phyloP scores from a whole-genome alignment of 371 early-diverging fungal genomes.

The Mortierella sp. region DNA sequence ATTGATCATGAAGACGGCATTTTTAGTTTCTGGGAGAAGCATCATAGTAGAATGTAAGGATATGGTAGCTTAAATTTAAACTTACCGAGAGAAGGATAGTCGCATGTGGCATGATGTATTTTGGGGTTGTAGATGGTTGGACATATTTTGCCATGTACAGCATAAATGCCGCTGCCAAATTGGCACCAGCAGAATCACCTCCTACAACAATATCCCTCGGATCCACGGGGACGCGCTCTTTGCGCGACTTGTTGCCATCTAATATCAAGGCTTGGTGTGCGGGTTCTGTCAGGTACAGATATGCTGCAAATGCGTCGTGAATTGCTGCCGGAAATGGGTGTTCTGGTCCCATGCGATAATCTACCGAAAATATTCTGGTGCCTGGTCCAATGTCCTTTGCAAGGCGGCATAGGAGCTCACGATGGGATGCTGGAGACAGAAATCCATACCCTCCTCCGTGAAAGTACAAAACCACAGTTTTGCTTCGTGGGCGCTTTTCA shows the following conservation, averaged over 20 bases:
- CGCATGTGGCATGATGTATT: constrained; percentile 35
- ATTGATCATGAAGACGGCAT: neutral
- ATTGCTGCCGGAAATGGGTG: constrained; percentile 86
- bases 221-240: constrained; percentile 27
- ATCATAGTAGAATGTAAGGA: neutral
- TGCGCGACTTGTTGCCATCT: constrained; percentile 16
- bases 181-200: constrained; percentile 79
- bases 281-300: constrained; percentile 74
- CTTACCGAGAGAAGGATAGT: constrained; percentile 39
- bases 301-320: constrained; percentile 80
- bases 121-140: constrained; percentile 32
- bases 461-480: constrained; percentile 42
- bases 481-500: constrained; percentile 25
- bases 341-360: constrained; percentile 88
- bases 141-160: constrained; percentile 39
- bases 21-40: neutral
- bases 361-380: constrained; percentile 62
- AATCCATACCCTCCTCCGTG: constrained; percentile 43
- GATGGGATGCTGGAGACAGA: constrained; percentile 31
- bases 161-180: constrained; percentile 61
- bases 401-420: constrained; percentile 16
- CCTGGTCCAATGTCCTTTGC: constrained; percentile 43
- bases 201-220: constrained; percentile 61
- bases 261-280: constrained; percentile 57
- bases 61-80: neutral